Conservation (phyloP, 1,284 basidiomycete species). For the Sparassis latifolia region DNA sequence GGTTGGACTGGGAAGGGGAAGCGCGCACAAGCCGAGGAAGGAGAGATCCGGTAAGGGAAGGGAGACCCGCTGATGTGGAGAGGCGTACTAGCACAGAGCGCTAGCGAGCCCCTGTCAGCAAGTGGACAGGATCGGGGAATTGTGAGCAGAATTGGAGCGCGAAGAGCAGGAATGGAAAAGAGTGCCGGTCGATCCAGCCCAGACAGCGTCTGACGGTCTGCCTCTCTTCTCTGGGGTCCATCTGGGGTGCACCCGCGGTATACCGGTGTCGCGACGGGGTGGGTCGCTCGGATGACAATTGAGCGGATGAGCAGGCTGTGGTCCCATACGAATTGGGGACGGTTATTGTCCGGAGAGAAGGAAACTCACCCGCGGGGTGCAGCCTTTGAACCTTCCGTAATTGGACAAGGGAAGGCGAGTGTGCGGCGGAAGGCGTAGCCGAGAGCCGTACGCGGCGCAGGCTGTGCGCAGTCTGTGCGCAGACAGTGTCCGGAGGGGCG, state of each 20-base stretch:
- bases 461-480: background rate
- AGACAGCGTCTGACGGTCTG: background rate
- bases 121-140: constrained; percentile 8
- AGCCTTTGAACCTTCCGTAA: constrained; percentile 20
- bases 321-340: too few relatives aligned
- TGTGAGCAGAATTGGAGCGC: background rate
- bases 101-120: constrained; percentile 7
- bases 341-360: constrained; percentile 3
- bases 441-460: background rate
- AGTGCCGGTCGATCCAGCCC: constrained; percentile 5
- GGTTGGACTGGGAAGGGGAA: background rate
- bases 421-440: constrained; percentile 3
- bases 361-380: constrained; percentile 12
- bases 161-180: constrained; percentile 12
- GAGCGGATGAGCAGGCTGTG: too few relatives aligned
- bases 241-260: too few relatives aligned
- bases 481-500: background rate
- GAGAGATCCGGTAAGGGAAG: constrained; percentile 30
- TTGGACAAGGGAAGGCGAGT: constrained; percentile 7
- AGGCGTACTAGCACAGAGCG: constrained; percentile 18
- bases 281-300: too few relatives aligned
- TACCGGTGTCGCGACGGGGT: too few relatives aligned
- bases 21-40: background rate
- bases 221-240: too few relatives aligned
- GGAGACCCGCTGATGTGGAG: constrained; percentile 31